Percentiles rank a stretch among this genome's conserved stretches.
Evolutionary conservation across 2,329 filamentous ascomycete genomes (phyloP).

Genomic region (Verticillium albo-atrum): DNA sequence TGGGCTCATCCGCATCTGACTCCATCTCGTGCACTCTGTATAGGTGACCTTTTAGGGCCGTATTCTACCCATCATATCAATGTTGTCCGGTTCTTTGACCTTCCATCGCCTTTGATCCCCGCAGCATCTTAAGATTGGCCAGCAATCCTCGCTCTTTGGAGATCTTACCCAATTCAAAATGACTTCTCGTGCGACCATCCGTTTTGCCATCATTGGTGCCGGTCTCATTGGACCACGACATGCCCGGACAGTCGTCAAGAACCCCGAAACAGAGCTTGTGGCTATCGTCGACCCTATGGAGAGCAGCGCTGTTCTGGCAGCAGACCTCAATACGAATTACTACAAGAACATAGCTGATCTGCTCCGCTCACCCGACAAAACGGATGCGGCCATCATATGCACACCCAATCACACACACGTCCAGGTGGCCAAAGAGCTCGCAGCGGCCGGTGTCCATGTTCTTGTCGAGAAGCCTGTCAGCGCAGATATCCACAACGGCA

Average conservation of each 20-base stretch:
- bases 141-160: too few species aligned
- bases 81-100: too few species aligned
- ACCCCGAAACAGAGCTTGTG: conserved; percentile 15
- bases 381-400: conserved; percentile 53
- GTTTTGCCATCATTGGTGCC: conserved; percentile 24
- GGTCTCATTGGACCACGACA: conserved; percentile 25
- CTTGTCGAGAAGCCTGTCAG: conserved; percentile 55
- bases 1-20: too few species aligned
- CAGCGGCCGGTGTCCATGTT: conserved; percentile 43
- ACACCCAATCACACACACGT: conserved; percentile 58
- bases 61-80: too few species aligned
- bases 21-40: too few species aligned
- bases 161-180: too few species aligned
- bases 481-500: conserved; percentile 30
- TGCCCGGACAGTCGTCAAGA: conserved; percentile 19
- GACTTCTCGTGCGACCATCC: background rate
- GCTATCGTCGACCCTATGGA: conserved; percentile 25
- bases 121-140: too few species aligned
- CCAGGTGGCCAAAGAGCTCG: conserved; percentile 40
- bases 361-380: conserved; percentile 30
- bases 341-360: conserved; percentile 33
- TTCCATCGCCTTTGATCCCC: too few species aligned
- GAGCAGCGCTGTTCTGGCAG: conserved; percentile 13
- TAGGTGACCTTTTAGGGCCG: too few species aligned
- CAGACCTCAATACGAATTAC: conserved; percentile 15